Evolutionary conservation across 179 eudicot species (phyloP), one percentile per base, ranked within the genome.

Genomic region (Beta corolliflora): DNA sequence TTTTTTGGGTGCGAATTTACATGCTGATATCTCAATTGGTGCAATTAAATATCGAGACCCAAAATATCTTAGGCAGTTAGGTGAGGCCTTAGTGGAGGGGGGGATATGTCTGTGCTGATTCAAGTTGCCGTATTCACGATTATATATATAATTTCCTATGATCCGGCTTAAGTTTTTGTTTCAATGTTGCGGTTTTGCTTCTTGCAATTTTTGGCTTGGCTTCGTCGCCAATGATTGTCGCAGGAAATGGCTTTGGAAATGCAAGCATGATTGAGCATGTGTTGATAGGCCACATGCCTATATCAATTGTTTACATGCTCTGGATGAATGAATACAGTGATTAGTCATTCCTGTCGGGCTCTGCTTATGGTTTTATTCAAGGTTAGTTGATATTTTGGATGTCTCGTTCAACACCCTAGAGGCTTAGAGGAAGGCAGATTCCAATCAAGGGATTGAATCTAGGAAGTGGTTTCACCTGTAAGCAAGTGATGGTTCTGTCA

Each of bases 251-350:
- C 63, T 78, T 56, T 25, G 59, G 63, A 83, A 83, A 50, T 79
- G 75, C 82, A 83, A 83, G 71, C 79, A 58, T 64, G 81, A 82
- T 82, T 82, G 71, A 79, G 14, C 48, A 10, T 48, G 53, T 18
- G 67, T 54, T 50, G 18, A 19, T 29, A 52, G 11, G 48, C 2
- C 15, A 50, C 78, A 23, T 15, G n/a, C 3, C 0, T 16, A 7
- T 8, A 52, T 23, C 21, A 13, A 16, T 54, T 31, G 5, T 74
- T 29, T 25, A 29, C 64, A 11, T 11, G 52, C 36, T 13, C 58
- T 13, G 31, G 10, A 67, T 36, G 71, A 8, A 18, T 66, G 0
- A 41, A 46, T 2, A 48, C 31, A 58, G n/a, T 64, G 69, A 25
- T 64, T 48, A 1, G 19, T 71, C 41, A 71, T 48, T 23, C 16